Evolutionary conservation across 805 yeast species (phyloP), one percentile per base, ranked within the genome.

Genomic region (Nakazawaea anatomiae): DNA sequence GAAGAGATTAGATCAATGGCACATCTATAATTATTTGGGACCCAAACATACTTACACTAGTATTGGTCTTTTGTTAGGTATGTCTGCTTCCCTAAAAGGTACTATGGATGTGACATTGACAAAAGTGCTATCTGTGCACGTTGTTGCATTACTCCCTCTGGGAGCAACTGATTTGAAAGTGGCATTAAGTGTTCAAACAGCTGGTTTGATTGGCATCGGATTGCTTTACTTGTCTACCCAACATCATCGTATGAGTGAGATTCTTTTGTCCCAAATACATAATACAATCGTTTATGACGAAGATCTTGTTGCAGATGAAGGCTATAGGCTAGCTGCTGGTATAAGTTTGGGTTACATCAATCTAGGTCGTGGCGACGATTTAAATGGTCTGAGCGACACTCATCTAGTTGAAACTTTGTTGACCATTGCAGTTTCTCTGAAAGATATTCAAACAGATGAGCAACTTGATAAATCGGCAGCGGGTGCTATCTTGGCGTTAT

Each of bases 101-200:
- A 73, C 91, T 0, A 87, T 87, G 89, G 91, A 94, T 69, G 73
- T 83, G 43, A 90, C 89, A 58, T 70, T 94, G 44, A 89, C 97
- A 0, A 92, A 90, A 61, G 96, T 94, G 0, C 70, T 94, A 41
- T 85, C 96, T 5, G 97, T 94, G 14, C 99, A 94, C 65, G 88
- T 94, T 11, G 90, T 87, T 11, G 97, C 97, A 0, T 68, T 94
- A 35, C 71, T 95, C 30, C 99, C 99, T 0, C 80, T 80, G 10
- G 97, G 97, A 0, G 90, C 97, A 0, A 86, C 85, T 43, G 96
- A 90, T 63, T 73, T 94, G 59, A 89, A 92, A 64, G 96, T 95
- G 6, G 80, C 88, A 2, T 70, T 82, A 1, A 75, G 82, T 9
- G 96, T 92, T 6, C 98, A 94, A 64, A 82, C 96, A 0, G 96